Base-by-base conservation (phyloP, 805 yeast species). In the Suhomyces emberorum region DNA sequence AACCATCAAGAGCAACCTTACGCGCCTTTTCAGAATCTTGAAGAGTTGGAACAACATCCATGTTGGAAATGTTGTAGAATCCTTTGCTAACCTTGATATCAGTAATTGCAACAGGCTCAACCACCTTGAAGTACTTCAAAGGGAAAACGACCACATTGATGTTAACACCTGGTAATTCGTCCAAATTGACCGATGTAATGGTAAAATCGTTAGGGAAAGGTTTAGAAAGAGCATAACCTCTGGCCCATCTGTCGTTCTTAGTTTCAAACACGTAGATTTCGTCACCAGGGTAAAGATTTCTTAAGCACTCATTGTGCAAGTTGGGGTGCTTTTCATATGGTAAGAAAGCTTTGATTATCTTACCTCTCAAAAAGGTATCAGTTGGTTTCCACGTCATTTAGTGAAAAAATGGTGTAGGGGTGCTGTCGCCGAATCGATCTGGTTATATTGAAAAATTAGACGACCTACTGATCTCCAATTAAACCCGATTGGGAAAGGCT, bases 231-330 rank as follows among this genome's bases (percentile, higher is more conserved):
- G 77, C 69, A 56, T 88, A 87, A 9, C 88, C 95, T 48, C 95
- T 70, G 16, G 80, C 87, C 95, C 95, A 88, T 43, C 72, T 72
- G 15, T 69, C 69, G 27, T 63, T 57, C 57, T 74, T 67, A 32
- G 72, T 63, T 53, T 87, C 95, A 52, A 86, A 83, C 14, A 85
- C 64, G 55, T 74, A 84, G 21, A 83, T 78, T 44, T 81, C 86
- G 57, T 86, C 95, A 23, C 95, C 95, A 15, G 81, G 81, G 51
- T 77, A 81, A 30, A 82, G 57, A 54, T 82, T 76, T 41, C 64
- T 65, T 57, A 69, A 72, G 42, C 66, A 53, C 2, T 53, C 59
- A 39, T 62, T 63, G 26, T 49, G 52, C 41, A 67, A 54, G 20
- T 58, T 55, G 4, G 71, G 70, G 41, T 61, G 65, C 41, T 63